phyloP scores from a whole-genome alignment of 2,329 filamentous ascomycete species.

The Aspergillus neoniger region DNA sequence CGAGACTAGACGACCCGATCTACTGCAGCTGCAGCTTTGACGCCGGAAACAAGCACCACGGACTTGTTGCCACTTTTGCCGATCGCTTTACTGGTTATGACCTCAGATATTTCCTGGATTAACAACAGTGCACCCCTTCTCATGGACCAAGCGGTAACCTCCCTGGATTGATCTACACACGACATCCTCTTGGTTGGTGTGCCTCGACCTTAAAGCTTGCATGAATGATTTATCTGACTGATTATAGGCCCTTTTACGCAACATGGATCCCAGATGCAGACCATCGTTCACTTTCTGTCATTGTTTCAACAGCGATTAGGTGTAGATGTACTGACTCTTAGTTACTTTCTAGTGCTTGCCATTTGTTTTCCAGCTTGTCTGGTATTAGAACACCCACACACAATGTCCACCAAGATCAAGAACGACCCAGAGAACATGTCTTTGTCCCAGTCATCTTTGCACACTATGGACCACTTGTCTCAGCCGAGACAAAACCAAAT shows the following conservation, averaged over 20 bases:
- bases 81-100: conserved; percentile 7
- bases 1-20: neutral
- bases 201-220: neutral
- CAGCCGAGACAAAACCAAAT: conserved; percentile 39
- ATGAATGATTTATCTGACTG: neutral
- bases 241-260: conserved; percentile 1
- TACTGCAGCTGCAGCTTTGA: neutral
- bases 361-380: conserved; percentile 21
- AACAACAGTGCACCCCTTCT: neutral
- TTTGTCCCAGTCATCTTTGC: conserved; percentile 34
- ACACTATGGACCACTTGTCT: conserved; percentile 36
- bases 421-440: conserved; percentile 41
- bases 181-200: conserved; percentile 13
- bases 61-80: conserved; percentile 1
- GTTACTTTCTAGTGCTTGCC: conserved; percentile 33
- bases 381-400: conserved; percentile 25
- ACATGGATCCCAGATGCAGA: conserved; percentile 25
- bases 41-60: neutral
- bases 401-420: conserved; percentile 43
- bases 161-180: neutral
- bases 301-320: conserved; percentile 16
- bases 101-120: conserved; percentile 10
- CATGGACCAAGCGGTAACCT: conserved; percentile 12
- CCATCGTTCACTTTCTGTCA: conserved; percentile 16
- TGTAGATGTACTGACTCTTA: conserved; percentile 37